Evolutionary conservation across 164 flowering plant genomes (phyloP).

Genomic region (Kingdonia uniflora): DNA sequence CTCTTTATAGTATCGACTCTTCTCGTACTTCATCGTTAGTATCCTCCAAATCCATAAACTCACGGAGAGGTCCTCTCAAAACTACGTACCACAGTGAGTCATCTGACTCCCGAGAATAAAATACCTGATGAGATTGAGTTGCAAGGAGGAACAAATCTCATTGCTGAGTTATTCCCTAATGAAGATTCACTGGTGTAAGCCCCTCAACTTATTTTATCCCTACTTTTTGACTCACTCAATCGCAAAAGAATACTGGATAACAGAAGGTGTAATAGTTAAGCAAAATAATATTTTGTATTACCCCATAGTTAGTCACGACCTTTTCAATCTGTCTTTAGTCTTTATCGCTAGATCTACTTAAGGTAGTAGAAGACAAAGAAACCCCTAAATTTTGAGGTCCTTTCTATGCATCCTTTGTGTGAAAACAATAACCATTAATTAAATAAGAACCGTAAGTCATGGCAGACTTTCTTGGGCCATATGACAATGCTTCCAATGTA

Average conservation of each 20-base stretch:
- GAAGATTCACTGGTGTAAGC: constrained; percentile 3
- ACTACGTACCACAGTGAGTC: not conserved
- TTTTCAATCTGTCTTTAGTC: not conserved
- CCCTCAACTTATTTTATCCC: constrained; percentile 5
- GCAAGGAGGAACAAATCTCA: constrained; percentile 4
- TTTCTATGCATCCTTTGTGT: not conserved
- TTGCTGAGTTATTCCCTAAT: not conserved
- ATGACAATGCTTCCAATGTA: not conserved
- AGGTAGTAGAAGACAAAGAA: not conserved
- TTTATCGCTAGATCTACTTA: not conserved
- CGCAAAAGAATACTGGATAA: constrained; percentile 2
- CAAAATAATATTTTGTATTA: not conserved
- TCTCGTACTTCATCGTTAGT: not conserved
- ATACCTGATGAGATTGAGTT: not conserved
- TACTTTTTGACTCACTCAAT: not conserved
- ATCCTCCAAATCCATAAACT: not conserved
- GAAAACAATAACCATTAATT: constrained; percentile 2
- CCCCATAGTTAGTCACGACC: not conserved
- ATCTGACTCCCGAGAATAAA: not conserved
- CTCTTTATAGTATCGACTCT: not conserved
- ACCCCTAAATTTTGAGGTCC: constrained; percentile 1
- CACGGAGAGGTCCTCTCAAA: not conserved
- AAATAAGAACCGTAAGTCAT: not conserved
- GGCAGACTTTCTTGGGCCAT: too few relatives aligned
- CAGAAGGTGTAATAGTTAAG: not conserved